Conservation (phyloP, 1,139 yeast genomes). For the Sugiyamaella novakii region DNA sequence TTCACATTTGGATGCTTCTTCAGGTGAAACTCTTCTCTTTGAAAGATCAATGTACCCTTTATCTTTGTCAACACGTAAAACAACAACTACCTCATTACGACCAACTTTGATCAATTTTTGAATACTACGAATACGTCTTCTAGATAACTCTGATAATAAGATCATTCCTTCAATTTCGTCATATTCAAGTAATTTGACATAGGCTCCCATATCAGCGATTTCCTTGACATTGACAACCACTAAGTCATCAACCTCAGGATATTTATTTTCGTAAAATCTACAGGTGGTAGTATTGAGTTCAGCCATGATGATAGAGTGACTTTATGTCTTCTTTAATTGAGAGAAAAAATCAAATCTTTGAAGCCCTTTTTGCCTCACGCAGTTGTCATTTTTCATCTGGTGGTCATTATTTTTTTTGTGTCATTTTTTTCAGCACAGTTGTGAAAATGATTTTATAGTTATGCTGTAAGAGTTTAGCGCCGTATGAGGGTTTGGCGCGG, state of each 20-base stretch:
- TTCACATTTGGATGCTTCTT: constrained; percentile 96
- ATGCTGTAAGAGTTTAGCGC: constrained; percentile 8
- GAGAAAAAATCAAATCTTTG: too few relatives aligned
- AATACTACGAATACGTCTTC: constrained; percentile 98
- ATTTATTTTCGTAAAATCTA: constrained; percentile 96
- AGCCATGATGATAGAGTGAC: constrained; percentile 27
- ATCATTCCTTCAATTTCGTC: constrained; percentile 99
- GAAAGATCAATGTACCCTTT: constrained; percentile 97
- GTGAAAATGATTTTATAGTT: not conserved
- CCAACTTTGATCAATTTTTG: constrained; percentile 98
- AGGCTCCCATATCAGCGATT: constrained; percentile 98
- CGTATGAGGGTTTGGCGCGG: constrained; percentile 1
- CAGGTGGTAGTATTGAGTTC: constrained; percentile 74
- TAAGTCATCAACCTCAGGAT: constrained; percentile 98
- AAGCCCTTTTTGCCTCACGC: too few relatives aligned
- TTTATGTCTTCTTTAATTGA: not conserved
- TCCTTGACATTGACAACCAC: constrained; percentile 99
- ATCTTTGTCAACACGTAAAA: constrained; percentile 97
- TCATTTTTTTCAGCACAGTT: constrained; percentile 8
- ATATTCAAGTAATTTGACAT: constrained; percentile 91
- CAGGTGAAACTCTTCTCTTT: constrained; percentile 97
- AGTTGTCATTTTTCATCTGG: too few relatives aligned
- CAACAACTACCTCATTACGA: constrained; percentile 97
- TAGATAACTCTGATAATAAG: constrained; percentile 87
- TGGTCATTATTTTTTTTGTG: constrained; percentile 10